phyloP scores from a whole-genome alignment of 805 yeast genomes.

The baker's yeast (Saccharomyces cerevisiae) region DNA sequence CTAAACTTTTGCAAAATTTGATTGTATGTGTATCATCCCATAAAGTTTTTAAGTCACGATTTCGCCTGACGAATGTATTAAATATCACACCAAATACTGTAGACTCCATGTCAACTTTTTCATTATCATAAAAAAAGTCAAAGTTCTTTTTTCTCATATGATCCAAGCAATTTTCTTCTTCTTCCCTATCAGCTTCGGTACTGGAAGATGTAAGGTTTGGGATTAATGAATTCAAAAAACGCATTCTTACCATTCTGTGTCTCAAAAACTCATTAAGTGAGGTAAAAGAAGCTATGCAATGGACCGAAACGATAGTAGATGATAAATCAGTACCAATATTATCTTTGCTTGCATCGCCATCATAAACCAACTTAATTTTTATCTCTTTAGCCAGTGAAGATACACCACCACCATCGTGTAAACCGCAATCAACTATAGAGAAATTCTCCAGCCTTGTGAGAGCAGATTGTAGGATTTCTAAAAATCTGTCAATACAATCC shows the following conservation, averaged over 20 bases:
- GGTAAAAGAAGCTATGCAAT: slow-evolving; percentile 44
- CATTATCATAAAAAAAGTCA: slow-evolving; percentile 53
- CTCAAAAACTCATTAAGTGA: slow-evolving; percentile 39
- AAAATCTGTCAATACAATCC: slow-evolving; percentile 35
- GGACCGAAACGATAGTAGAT: slow-evolving; percentile 35
- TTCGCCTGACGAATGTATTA: slow-evolving; percentile 35
- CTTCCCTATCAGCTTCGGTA: slow-evolving; percentile 5
- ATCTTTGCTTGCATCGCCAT: slow-evolving; percentile 26
- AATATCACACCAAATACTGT: slow-evolving; percentile 73
- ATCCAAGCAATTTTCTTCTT: slow-evolving; percentile 7
- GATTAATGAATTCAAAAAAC: slow-evolving; percentile 16
- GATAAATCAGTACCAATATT: slow-evolving; percentile 21
- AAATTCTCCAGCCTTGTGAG: slow-evolving; percentile 67
- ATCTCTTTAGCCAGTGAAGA: slow-evolving; percentile 66
- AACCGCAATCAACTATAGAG: slow-evolving; percentile 43
- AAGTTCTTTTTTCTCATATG: slow-evolving; percentile 32
- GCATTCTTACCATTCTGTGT: slow-evolving; percentile 29
- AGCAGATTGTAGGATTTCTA: slow-evolving; percentile 61
- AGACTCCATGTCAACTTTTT: slow-evolving; percentile 51
- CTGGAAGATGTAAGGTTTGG: slow-evolving; percentile 11
- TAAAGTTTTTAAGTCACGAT: slow-evolving; percentile 39
- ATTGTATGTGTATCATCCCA: slow-evolving; percentile 54
- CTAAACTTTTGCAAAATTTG: slow-evolving; percentile 36
- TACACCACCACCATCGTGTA: slow-evolving; percentile 38
- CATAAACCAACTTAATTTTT: slow-evolving; percentile 44